Percentiles rank a stretch among this genome's conserved stretches.
Evolutionary conservation across 169 alveolate species (phyloP).

Genomic region (Plasmodium coatneyi): DNA sequence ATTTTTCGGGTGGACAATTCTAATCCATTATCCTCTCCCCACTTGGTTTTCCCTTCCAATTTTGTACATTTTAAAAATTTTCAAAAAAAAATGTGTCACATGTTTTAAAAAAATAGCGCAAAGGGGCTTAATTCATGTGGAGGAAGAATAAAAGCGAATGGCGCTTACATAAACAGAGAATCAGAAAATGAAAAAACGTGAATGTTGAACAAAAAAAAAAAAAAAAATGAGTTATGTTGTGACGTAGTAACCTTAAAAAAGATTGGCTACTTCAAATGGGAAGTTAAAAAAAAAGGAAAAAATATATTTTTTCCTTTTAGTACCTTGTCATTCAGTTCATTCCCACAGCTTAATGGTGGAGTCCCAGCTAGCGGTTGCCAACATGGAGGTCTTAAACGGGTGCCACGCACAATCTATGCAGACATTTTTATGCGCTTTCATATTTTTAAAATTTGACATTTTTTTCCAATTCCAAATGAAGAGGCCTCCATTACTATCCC

Average conservation of each 20-base stretch:
- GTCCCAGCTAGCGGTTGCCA: conserved; percentile 98
- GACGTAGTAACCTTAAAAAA: not conserved
- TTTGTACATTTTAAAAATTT: not conserved
- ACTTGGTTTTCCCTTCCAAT: not conserved
- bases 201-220: not conserved
- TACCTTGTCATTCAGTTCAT: conserved; percentile 62
- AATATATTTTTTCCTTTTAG: not conserved
- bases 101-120: not conserved
- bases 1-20: not conserved
- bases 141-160: not conserved
- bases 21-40: not conserved
- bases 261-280: not conserved
- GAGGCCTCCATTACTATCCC: conserved; percentile 96
- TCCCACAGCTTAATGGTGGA: conserved; percentile 97
- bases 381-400: conserved; percentile 93
- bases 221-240: not conserved
- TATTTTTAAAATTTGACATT: conserved; percentile 91
- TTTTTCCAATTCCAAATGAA: conserved; percentile 98
- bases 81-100: not conserved
- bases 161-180: not conserved
- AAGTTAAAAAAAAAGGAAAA: not conserved
- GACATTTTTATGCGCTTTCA: conserved; percentile 95
- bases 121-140: not conserved
- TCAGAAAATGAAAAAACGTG: not conserved
- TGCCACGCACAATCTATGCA: conserved; percentile 97